Conservation (phyloP, 441 rosid genomes). For the Adansonia rubrostipa region DNA sequence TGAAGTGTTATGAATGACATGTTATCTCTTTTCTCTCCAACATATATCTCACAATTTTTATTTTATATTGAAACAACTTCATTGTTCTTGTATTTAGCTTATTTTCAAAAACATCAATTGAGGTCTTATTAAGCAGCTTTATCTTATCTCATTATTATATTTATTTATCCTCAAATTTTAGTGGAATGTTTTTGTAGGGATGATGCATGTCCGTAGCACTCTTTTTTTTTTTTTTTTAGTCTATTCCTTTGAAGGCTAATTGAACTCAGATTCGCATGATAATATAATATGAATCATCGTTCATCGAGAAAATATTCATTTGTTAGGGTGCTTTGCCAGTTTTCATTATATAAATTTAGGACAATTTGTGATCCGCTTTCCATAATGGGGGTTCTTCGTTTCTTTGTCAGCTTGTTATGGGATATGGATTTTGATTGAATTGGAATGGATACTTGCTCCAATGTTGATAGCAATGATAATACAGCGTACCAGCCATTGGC, state of each 20-base stretch:
- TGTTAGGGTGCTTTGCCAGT: not conserved
- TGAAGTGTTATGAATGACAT: slow-evolving; percentile 61
- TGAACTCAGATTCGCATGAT: too few relatives aligned
- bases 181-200: not conserved
- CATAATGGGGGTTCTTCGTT: not conserved
- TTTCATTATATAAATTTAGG: not conserved
- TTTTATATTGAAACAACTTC: not conserved
- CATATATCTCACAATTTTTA: not conserved
- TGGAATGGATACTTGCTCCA: too few relatives aligned
- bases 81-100: not conserved
- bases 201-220: too few relatives aligned
- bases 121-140: too few relatives aligned
- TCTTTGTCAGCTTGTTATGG: not conserved
- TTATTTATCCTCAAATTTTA: not conserved
- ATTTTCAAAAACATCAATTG: not conserved
- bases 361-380: not conserved
- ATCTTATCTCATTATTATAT: not conserved
- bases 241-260: not conserved
- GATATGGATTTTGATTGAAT: slow-evolving; percentile 6
- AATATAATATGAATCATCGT: not conserved
- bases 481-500: not conserved
- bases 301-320: not conserved
- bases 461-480: not conserved
- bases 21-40: not conserved
- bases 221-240: too few relatives aligned